Evolutionary conservation across 1,284 basidiomycete species (phyloP).

Genomic region (Cryptococcus wingfieldii): DNA sequence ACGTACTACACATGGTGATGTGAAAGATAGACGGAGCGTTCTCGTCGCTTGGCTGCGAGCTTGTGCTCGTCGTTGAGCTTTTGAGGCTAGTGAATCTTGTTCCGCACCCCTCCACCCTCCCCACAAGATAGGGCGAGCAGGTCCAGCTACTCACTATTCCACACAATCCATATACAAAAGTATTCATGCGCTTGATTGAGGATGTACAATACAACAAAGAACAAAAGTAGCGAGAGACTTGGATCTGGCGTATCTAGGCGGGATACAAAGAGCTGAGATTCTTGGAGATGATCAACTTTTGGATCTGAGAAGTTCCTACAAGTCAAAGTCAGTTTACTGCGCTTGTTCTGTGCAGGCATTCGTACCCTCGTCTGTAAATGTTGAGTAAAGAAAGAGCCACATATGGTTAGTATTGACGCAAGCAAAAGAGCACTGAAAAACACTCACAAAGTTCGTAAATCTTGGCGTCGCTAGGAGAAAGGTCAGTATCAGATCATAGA

Average conservation of each 20-base stretch:
- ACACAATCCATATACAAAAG: too few species aligned
- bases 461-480: constrained; percentile 43
- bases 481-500: neutral
- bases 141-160: too few species aligned
- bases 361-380: constrained; percentile 37
- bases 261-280: constrained; percentile 44
- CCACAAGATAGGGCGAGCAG: too few species aligned
- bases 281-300: constrained; percentile 49
- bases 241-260: constrained; percentile 16
- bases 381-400: neutral
- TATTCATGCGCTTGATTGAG: too few species aligned
- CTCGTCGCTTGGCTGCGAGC: too few species aligned
- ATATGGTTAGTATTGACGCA: neutral
- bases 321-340: neutral
- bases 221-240: too few species aligned
- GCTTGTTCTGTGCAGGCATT: neutral
- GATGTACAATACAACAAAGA: too few species aligned
- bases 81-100: too few species aligned
- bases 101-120: too few species aligned
- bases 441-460: constrained; percentile 52
- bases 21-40: too few species aligned
- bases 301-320: constrained; percentile 48
- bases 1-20: too few species aligned
- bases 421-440: neutral
- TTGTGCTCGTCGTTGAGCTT: too few species aligned